Conservation (phyloP, 257 asterid species). For the Pogostemon cablin region DNA sequence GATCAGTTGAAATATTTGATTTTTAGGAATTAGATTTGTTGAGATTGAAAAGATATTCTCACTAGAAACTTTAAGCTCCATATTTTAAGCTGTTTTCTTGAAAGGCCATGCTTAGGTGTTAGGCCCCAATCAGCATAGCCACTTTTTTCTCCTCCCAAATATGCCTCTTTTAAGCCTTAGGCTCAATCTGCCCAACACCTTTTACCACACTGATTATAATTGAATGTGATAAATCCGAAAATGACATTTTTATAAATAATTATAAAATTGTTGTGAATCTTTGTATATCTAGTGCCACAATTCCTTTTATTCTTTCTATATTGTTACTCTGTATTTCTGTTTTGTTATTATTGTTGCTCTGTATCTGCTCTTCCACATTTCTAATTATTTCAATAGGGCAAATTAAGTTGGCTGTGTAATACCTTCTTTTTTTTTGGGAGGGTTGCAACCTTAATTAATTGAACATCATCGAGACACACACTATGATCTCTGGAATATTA, state of each 20-base stretch:
- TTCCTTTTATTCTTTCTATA: not conserved
- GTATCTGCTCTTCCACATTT: not conserved
- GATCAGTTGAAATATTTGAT: not conserved
- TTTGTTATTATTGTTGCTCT: not conserved
- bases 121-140: not conserved
- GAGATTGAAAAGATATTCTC: too few relatives aligned
- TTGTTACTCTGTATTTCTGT: not conserved
- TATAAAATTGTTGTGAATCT: not conserved
- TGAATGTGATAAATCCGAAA: slow-evolving; percentile 18
- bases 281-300: not conserved
- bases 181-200: not conserved
- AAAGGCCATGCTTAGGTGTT: not conserved
- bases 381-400: not conserved
- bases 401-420: slow-evolving; percentile 1
- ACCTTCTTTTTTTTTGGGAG: not conserved
- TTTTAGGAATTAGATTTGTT: not conserved
- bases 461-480: not conserved
- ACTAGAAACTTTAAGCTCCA: not conserved
- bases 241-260: not conserved
- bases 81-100: not conserved
- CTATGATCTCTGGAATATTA: not conserved
- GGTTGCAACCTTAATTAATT: not conserved
- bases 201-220: not conserved
- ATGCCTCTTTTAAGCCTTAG: not conserved
- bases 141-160: not conserved